A percentile compares a stretch with the other conserved stretches of the same genome.
Conservation (phyloP, 73 alveolate species). For the Symbiodinium pilosum region DNA sequence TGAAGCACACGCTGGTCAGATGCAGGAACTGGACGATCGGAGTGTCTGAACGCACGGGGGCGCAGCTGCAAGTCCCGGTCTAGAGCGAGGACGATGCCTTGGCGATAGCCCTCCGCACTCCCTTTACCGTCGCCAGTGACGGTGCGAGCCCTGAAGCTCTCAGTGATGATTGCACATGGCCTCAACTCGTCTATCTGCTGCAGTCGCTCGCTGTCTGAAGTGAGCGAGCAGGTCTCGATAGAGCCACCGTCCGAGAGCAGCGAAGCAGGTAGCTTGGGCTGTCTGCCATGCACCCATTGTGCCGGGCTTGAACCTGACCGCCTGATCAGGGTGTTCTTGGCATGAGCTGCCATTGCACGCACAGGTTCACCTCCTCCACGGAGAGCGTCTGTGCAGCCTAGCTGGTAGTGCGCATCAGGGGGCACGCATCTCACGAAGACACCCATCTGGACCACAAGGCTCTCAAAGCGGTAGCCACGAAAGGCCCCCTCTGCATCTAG, state of each 20-base stretch:
- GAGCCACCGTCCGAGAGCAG: neutral
- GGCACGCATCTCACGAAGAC: neutral
- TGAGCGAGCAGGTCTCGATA: neutral
- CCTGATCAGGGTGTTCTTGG: neutral
- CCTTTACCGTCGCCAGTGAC: neutral
- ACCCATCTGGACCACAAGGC: neutral
- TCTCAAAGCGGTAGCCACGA: neutral
- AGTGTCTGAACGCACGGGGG: neutral
- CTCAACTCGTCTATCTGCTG: conserved; percentile 8
- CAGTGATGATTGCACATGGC: neutral
- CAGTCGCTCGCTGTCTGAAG: neutral
- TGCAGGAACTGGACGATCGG: neutral
- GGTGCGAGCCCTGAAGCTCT: neutral
- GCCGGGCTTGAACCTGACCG: neutral
- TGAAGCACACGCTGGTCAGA: neutral
- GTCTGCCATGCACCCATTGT: conserved; percentile 19
- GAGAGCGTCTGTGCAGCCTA: neutral
- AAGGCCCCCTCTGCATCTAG: neutral
- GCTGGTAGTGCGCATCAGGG: conserved; percentile 1
- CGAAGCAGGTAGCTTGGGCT: neutral
- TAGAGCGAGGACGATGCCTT: neutral
- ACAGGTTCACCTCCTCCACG: neutral
- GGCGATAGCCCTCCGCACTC: neutral
- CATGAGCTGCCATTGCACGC: neutral
- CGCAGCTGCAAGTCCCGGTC: neutral